Conservation (phyloP, 2,329 filamentous ascomycete species). For the Cytospora leucostoma region DNA sequence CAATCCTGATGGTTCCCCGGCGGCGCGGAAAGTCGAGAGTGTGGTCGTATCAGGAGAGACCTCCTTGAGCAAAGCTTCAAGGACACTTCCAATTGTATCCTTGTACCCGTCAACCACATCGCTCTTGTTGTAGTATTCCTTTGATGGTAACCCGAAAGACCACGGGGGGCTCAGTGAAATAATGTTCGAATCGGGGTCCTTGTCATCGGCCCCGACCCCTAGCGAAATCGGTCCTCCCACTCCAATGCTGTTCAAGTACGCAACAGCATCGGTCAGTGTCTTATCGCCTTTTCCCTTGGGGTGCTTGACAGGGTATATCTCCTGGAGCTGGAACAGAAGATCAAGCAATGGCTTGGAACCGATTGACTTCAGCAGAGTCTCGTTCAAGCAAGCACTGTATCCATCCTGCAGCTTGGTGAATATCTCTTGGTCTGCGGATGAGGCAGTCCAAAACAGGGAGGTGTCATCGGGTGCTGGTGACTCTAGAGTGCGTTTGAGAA, state of each 20-base stretch:
- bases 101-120: slow-evolving; percentile 55
- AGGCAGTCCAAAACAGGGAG: slow-evolving; percentile 38
- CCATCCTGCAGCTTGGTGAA: slow-evolving; percentile 66
- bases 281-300: slow-evolving; percentile 10
- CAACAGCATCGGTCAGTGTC: slow-evolving; percentile 42
- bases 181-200: slow-evolving; percentile 42
- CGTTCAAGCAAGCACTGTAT: slow-evolving; percentile 68
- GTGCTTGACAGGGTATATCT: slow-evolving; percentile 34
- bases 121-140: slow-evolving; percentile 61
- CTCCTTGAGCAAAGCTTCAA: slow-evolving; percentile 32
- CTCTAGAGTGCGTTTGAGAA: slow-evolving; percentile 65
- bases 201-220: slow-evolving; percentile 45
- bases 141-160: slow-evolving; percentile 61
- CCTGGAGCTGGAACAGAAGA: slow-evolving; percentile 54
- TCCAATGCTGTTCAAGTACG: slow-evolving; percentile 40
- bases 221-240: slow-evolving; percentile 47
- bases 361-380: slow-evolving; percentile 54
- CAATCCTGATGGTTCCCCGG: slow-evolving; percentile 29
- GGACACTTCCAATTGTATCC: slow-evolving; percentile 43
- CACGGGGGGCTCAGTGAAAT: slow-evolving; percentile 46
- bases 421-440: slow-evolving; percentile 58
- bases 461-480: slow-evolving; percentile 50
- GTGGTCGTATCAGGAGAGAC: neutral
- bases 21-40: slow-evolving; percentile 33
- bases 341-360: slow-evolving; percentile 58